Evolutionary conservation across 179 eudicot genomes (phyloP).

Genomic region (Spergularia azorica): DNA sequence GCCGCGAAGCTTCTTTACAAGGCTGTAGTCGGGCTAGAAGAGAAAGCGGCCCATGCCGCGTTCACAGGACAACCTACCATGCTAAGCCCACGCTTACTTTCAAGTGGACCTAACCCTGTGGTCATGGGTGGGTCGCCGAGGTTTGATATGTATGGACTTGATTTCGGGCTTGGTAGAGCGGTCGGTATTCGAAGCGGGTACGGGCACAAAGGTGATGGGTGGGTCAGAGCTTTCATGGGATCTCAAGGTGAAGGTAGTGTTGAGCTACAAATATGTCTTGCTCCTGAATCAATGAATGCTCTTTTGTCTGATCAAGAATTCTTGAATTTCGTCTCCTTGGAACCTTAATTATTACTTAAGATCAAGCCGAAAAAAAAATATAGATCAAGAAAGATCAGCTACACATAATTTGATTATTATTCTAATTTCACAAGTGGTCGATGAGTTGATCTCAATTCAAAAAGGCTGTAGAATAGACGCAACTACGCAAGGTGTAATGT

Average conservation of each 20-base stretch:
- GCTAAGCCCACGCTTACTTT: not conserved
- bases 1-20: not conserved
- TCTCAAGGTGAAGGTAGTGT: slow-evolving; percentile 35
- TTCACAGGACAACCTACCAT: not conserved
- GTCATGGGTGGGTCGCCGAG: slow-evolving; percentile 32
- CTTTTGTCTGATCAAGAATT: slow-evolving; percentile 40
- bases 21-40: slow-evolving; percentile 10
- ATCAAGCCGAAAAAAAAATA: too few relatives aligned
- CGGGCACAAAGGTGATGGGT: slow-evolving; percentile 36
- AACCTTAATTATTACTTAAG: too few relatives aligned
- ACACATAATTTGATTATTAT: too few relatives aligned
- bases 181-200: slow-evolving; percentile 39
- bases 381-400: too few relatives aligned
- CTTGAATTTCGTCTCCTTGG: slow-evolving; percentile 2
- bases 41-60: not conserved
- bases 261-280: slow-evolving; percentile 35
- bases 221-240: slow-evolving; percentile 35
- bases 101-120: slow-evolving; percentile 7
- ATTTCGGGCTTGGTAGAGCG: slow-evolving; percentile 52
- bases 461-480: too few relatives aligned
- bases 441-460: too few relatives aligned
- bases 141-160: slow-evolving; percentile 38
- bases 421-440: too few relatives aligned
- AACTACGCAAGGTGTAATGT: too few relatives aligned
- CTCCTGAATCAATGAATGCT: slow-evolving; percentile 28